A percentile compares a stretch with the other conserved stretches of the same genome.
phyloP scores from a whole-genome alignment of 2,329 filamentous ascomycete species.

The Diplodia corticola region DNA sequence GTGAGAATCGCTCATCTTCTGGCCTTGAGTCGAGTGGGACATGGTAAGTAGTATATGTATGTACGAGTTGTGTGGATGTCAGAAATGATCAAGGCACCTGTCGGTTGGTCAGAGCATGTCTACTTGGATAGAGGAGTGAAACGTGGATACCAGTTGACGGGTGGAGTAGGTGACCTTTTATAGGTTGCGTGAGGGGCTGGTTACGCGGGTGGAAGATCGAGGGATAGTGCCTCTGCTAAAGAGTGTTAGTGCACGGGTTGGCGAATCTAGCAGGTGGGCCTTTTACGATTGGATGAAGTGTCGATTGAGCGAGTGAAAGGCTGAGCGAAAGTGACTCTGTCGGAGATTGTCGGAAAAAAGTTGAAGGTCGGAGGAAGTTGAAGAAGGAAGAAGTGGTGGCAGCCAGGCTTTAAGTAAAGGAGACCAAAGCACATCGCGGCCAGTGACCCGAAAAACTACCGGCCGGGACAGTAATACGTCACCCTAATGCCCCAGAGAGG shows the following conservation, averaged over 20 bases:
- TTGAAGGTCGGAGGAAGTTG: neutral
- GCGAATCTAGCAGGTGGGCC: no score
- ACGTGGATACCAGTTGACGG: no score
- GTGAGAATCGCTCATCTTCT: neutral
- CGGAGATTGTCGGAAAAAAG: neutral
- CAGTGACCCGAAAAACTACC: neutral
- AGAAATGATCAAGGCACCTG: no score
- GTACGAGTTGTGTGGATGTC: no score
- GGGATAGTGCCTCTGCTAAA: no score
- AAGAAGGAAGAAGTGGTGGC: neutral
- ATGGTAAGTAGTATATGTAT: neutral
- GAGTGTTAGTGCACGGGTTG: no score
- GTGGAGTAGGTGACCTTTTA: no score
- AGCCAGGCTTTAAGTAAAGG: neutral
- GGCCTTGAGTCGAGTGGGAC: neutral
- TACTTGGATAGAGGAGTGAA: no score
- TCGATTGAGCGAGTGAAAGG: neutral
- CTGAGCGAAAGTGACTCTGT: neutral
- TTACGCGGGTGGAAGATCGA: no score
- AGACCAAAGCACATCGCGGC: neutral
- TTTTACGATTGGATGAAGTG: no score
- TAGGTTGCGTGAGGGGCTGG: no score
- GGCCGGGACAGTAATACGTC: neutral
- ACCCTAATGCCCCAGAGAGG: neutral
- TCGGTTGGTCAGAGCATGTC: no score